Base-by-base conservation (phyloP, 2,329 filamentous ascomycete genomes). In the Phialophora chinensis region DNA sequence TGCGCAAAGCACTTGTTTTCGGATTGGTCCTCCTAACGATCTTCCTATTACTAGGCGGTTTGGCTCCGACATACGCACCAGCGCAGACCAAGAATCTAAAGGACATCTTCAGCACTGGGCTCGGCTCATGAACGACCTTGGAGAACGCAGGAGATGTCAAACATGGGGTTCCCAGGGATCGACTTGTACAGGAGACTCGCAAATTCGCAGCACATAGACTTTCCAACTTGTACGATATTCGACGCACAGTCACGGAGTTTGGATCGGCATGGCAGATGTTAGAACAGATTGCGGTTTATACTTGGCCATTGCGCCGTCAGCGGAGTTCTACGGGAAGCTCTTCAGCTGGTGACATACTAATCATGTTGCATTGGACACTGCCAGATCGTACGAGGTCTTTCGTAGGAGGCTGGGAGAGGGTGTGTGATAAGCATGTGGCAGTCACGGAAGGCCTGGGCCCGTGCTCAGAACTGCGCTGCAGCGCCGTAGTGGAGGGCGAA, bases 1-100 rank as follows among this genome's bases (percentile, higher is more conserved):
- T 91, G 74, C 91, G 93, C 81, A 93, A 94, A 82, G 78, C 93
- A 60, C 82, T 92, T 69, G 83, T 95, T 72, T 87, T 94, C 67
- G 86, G 83, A 60, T 79, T 85, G 29, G 84, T 86, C 23, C 77
- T 91, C 65, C 78, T 91, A 70, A 80, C 86, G 60, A 79, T 94
- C 72, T 89, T 95, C 79, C 78, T 91, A 71, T 78, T 96, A 23
- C 86, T 96, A 65, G 87, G 86, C 67, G 86, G 87, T 49, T 79
- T 91, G 69, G 88, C 88, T 56, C 89, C 89, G 29, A 79, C 75
- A 70, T 81, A 81, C 62, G 76, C 78, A 11, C 70, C 71, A n/a
- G 29, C 59, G 5, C 69, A 73, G 50, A 72, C 71, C 33, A 66
- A 71, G 53, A 71, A 68, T 27, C 53, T 72, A 55, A 70, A 66